phyloP scores from a whole-genome alignment of 1,284 basidiomycete species.

The Garcileccinum viscosum region DNA sequence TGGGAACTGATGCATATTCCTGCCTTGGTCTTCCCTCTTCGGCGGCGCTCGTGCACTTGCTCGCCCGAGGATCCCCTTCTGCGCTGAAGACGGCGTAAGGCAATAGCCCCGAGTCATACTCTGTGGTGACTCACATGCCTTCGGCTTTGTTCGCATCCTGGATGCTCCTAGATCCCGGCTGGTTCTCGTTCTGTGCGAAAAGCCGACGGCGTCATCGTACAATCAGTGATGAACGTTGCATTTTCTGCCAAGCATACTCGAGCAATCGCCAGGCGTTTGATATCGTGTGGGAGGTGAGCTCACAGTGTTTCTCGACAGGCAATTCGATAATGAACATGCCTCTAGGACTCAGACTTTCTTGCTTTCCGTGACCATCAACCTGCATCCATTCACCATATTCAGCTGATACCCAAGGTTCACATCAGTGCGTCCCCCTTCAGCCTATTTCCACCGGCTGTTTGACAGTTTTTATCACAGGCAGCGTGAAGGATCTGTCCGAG shows the following conservation, averaged over 20 bases:
- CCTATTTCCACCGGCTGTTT: not conserved
- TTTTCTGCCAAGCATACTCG: constrained; percentile 33
- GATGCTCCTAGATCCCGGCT: not conserved
- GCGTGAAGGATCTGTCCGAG: constrained; percentile 26
- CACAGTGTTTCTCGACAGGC: not conserved
- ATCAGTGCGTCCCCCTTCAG: constrained; percentile 25
- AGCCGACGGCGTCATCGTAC: not conserved
- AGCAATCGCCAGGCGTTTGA: constrained; percentile 30
- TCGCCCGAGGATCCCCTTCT: too few species aligned
- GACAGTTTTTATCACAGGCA: constrained; percentile 16
- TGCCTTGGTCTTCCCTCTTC: too few species aligned
- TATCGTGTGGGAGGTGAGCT: constrained; percentile 38
- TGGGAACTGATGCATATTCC: too few species aligned
- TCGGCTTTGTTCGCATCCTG: constrained; percentile 21
- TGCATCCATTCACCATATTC: constrained; percentile 34
- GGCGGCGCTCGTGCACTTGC: too few species aligned
- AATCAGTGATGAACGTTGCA: constrained; percentile 9
- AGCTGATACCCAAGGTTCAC: constrained; percentile 35
- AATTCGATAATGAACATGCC: not conserved
- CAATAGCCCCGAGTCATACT: too few species aligned
- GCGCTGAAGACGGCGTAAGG: too few species aligned
- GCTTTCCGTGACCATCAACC: constrained; percentile 37
- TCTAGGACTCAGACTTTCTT: constrained; percentile 35
- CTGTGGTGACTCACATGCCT: too few species aligned
- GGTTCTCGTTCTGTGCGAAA: not conserved